Conservation (phyloP, 2,329 filamentous ascomycete species). For the Rachicladosporium sp. region DNA sequence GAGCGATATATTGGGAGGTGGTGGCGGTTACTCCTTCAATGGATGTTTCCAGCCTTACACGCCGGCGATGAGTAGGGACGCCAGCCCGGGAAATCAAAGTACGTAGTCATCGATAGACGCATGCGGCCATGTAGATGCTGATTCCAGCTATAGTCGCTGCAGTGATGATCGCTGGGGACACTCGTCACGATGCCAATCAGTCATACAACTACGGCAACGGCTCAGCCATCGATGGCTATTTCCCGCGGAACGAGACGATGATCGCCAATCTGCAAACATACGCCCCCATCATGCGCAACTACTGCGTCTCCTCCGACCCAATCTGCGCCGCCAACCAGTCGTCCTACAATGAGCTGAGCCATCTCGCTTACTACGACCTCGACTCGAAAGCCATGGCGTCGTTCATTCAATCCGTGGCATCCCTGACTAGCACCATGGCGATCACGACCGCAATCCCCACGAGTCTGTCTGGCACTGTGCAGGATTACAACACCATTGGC, state of each 20-base stretch:
- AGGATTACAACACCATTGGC: constrained; percentile 8
- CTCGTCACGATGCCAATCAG: constrained; percentile 9
- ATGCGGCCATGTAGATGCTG: background rate
- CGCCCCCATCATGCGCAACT: constrained; percentile 13
- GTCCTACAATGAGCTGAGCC: constrained; percentile 19
- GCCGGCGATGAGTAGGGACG: constrained; percentile 7
- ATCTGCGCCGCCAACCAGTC: constrained; percentile 24
- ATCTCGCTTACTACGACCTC: constrained; percentile 28
- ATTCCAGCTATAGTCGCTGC: constrained; percentile 6
- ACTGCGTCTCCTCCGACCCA: constrained; percentile 28
- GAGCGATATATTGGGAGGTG: constrained; percentile 10
- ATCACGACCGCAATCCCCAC: constrained; percentile 7
- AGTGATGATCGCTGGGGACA: constrained; percentile 11
- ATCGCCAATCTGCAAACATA: constrained; percentile 7
- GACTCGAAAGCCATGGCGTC: constrained; percentile 15
- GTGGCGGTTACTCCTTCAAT: constrained; percentile 8
- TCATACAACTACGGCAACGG: constrained; percentile 12
- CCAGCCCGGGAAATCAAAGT: constrained; percentile 8
- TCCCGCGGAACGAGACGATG: constrained; percentile 8
- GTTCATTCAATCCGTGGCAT: constrained; percentile 16
- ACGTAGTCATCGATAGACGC: background rate
- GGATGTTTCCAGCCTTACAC: constrained; percentile 10
- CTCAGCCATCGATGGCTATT: constrained; percentile 8
- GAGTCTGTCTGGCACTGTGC: constrained; percentile 6
- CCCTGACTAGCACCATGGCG: constrained; percentile 4